Percentiles rank a stretch among this genome's conserved stretches.
Evolutionary conservation across 129 eudicot species (phyloP).

Genomic region (Flaveria ramosissima): DNA sequence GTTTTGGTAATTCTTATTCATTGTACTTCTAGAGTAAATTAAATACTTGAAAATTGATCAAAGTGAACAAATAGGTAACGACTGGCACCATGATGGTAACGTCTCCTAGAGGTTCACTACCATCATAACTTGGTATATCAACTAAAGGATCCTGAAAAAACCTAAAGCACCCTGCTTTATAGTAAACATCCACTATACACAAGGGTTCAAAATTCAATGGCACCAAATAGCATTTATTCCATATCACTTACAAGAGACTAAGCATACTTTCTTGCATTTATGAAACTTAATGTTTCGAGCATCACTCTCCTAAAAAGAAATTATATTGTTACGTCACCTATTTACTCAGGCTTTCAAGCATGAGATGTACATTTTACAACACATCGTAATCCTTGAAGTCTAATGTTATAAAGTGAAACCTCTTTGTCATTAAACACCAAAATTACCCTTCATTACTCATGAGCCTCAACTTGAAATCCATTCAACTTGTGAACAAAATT

Average conservation of each 20-base stretch:
- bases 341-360: no score
- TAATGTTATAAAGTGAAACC: no score
- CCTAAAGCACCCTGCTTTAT: background rate
- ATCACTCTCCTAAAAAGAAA: background rate
- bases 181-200: no score
- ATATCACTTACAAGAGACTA: background rate
- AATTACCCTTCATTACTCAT: no score
- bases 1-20: background rate
- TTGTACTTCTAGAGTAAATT: background rate
- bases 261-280: background rate
- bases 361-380: no score
- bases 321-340: no score
- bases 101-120: background rate
- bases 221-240: background rate
- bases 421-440: no score
- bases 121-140: no score
- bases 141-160: no score
- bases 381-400: no score
- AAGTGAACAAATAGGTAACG: background rate
- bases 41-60: background rate
- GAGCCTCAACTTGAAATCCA: no score
- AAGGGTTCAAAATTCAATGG: background rate
- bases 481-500: no score
- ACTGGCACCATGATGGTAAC: background rate
- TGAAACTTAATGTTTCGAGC: background rate